Conservation (phyloP, 495 filamentous ascomycete species). For the Achaetomiella virescens region DNA sequence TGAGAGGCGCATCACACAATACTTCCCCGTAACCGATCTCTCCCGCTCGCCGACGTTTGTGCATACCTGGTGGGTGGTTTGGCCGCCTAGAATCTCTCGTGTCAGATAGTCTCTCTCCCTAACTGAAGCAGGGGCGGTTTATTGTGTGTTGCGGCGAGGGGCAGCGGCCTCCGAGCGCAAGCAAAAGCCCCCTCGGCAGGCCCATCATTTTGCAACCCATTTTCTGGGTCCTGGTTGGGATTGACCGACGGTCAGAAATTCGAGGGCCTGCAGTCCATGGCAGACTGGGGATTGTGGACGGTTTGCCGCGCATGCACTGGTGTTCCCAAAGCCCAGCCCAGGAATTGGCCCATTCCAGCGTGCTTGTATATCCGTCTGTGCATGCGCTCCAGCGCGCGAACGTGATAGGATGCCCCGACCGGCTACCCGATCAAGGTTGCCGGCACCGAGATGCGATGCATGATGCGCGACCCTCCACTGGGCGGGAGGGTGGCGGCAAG, state of each 20-base stretch:
- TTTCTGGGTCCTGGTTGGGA: not conserved
- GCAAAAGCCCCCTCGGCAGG: not conserved
- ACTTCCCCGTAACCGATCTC: slow-evolving; percentile 18
- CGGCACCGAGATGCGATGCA: not conserved
- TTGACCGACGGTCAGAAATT: not conserved
- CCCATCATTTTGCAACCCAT: not conserved
- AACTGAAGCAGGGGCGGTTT: slow-evolving; percentile 21
- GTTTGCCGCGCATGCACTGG: not conserved
- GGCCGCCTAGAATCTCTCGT: slow-evolving; percentile 42
- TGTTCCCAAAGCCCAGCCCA: not conserved
- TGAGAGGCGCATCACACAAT: not conserved
- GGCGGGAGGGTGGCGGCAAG: slow-evolving; percentile 9
- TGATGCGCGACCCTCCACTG: not conserved
- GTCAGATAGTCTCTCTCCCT: slow-evolving; percentile 37
- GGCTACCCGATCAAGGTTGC: not conserved
- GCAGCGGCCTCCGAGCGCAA: slow-evolving; percentile 4
- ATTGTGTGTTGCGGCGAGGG: slow-evolving; percentile 9
- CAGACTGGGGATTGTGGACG: not conserved
- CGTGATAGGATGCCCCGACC: not conserved
- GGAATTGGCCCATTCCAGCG: not conserved
- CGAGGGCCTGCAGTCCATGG: not conserved
- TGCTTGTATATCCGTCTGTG: not conserved
- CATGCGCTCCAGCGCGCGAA: not conserved
- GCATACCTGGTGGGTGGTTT: slow-evolving; percentile 47
- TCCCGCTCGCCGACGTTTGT: slow-evolving; percentile 20